phyloP scores from a whole-genome alignment of 768 basidiomycete species.

The Suillus subalutaceus region DNA sequence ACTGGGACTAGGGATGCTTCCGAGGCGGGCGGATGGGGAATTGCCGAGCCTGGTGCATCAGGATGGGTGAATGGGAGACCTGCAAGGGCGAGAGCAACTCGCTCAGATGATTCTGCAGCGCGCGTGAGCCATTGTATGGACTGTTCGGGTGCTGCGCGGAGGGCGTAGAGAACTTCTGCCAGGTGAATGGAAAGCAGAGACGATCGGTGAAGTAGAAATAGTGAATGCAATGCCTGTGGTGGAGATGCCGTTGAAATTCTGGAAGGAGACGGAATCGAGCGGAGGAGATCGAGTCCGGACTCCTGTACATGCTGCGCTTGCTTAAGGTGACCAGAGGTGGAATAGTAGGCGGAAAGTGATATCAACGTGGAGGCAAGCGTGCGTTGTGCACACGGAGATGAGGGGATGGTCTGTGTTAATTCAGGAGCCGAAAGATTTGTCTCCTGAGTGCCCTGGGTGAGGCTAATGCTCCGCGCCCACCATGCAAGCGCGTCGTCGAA shows the following conservation, averaged over 20 bases:
- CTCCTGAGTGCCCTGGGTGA: constrained; percentile 40
- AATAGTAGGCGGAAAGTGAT: constrained; percentile 73
- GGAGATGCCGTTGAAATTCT: constrained; percentile 48
- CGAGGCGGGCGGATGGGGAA: constrained; percentile 41
- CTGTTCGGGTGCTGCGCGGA: constrained; percentile 39
- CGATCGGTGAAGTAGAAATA: constrained; percentile 72
- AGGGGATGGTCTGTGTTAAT: constrained; percentile 45
- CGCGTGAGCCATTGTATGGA: constrained; percentile 59
- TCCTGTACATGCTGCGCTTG: constrained; percentile 63
- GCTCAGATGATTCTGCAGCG: constrained; percentile 71
- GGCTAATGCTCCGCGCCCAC: constrained; percentile 64
- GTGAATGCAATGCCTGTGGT: constrained; percentile 61
- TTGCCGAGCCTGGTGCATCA: constrained; percentile 36
- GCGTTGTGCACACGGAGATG: constrained; percentile 66
- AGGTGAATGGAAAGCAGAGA: constrained; percentile 74
- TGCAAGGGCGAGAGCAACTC: constrained; percentile 57
- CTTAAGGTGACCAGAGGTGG: constrained; percentile 55
- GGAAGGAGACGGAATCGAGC: constrained; percentile 52
- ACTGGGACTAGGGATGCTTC: constrained; percentile 43
- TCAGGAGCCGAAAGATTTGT: constrained; percentile 23
- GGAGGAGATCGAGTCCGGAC: constrained; percentile 54
- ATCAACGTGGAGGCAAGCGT: constrained; percentile 61
- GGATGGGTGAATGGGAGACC: constrained; percentile 41
- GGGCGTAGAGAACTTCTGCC: constrained; percentile 69
- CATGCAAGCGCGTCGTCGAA: constrained; percentile 58